Percentiles rank a stretch among this genome's conserved stretches.
These are phyloP conservation scores for Saxophila tyrrhenica DNA, from an alignment of 495 filamentous ascomycete species.

Conservation along the genomic window DNA sequence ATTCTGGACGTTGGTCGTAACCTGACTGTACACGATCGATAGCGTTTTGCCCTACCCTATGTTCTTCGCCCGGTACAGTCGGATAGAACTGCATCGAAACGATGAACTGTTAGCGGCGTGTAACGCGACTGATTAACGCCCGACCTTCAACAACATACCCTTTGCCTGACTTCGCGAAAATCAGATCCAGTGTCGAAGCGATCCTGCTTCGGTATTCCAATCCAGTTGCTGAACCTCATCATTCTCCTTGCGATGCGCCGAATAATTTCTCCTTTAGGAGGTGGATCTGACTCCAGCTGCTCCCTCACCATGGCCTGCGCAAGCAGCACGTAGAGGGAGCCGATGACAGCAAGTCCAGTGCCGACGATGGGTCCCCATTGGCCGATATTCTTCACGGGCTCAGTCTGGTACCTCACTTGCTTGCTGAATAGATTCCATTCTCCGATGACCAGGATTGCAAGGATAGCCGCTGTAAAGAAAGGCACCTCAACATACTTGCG, in stretches of 20 bases:
- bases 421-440: conserved; percentile 48
- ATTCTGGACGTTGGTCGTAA: not conserved
- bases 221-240: not conserved
- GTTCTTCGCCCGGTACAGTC: not conserved
- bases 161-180: not conserved
- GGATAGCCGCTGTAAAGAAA: conserved; percentile 40
- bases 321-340: conserved; percentile 42
- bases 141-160: too few relatives aligned
- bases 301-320: conserved; percentile 16
- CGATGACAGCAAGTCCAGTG: conserved; percentile 40
- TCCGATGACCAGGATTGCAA: conserved; percentile 44
- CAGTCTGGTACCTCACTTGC: conserved; percentile 41
- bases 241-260: not conserved
- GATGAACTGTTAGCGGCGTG: too few relatives aligned
- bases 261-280: not conserved
- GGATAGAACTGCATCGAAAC: too few relatives aligned
- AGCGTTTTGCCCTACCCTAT: not conserved
- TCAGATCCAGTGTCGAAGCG: not conserved
- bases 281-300: not conserved
- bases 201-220: not conserved
- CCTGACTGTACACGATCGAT: not conserved
- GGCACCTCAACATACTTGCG: conserved; percentile 42
- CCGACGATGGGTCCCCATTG: conserved; percentile 49
- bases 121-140: too few relatives aligned
- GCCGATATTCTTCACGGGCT: conserved; percentile 42